Evolutionary conservation across 2,329 filamentous ascomycete species (phyloP), one percentile per base, ranked within the genome.

Genomic region (Exophiala spinifera): DNA sequence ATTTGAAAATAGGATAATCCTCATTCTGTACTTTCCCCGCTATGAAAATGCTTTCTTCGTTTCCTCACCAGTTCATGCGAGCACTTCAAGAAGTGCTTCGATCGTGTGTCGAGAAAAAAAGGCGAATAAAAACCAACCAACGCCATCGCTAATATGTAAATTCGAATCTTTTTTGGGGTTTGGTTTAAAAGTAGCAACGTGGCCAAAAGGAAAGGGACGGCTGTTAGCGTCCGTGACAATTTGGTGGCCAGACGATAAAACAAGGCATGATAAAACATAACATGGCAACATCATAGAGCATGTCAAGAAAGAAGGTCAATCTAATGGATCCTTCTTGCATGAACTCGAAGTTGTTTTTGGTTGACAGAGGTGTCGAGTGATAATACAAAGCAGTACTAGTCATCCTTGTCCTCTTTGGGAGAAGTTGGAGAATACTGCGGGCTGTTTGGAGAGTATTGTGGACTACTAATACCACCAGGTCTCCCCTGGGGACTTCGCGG

Each of bases 381-480:
- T 65, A 43, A 40, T 63, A 62, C 56, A 62, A 44, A 44, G 46
- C 40, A 49, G 42, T 40, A 50, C 51, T 56, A 60, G 43, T 64
- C 63, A 54, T 65, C 58, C 44, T 64, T 65, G 46, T 64, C 63
- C 57, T 65, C 58, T 42, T 64, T 65, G 11, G 63, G 63, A 53
- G 63, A 65, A 50, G 54, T 64, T 31, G 65, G 63, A 66, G 72
- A 70, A 62, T 77, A 76, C 57, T 74, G 74, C 31, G 75, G 74
- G 58, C 73, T 77, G 34, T 72, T 76, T 21, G 79, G 79, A 54
- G 77, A 80, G 59, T 76, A 77, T 69, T 56, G 76, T 15, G 76
- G 76, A 45, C 74, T 77, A 75, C 61, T 78, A 78, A 55, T 79
- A 82, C 34, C 77, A 79, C 19, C 79, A 78, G 56, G 21, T 46